phyloP scores from a whole-genome alignment of 1,284 basidiomycete genomes.

The Heliocybe sulcata region DNA sequence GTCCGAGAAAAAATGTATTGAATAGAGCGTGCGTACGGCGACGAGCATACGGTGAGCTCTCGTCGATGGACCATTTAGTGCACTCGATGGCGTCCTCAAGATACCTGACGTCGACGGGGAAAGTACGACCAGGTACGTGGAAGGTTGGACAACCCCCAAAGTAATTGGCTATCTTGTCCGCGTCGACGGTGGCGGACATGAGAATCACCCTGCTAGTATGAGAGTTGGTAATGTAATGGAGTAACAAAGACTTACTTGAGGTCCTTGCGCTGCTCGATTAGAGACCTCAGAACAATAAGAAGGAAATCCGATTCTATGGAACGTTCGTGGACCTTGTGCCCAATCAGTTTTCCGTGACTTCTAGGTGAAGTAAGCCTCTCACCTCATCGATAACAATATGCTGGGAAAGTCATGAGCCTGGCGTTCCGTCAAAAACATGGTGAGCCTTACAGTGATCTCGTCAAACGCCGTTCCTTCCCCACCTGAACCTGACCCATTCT shows the following conservation, averaged over 20 bases:
- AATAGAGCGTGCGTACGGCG: conserved; percentile 40
- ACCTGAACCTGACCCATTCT: conserved; percentile 61
- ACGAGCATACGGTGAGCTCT: conserved; percentile 81
- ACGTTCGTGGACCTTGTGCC: conserved; percentile 72
- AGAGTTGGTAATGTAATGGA: background rate
- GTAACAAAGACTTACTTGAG: conserved; percentile 54
- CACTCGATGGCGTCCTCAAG: conserved; percentile 92
- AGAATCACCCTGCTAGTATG: conserved; percentile 66
- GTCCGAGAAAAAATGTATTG: conserved; percentile 5
- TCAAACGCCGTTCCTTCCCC: conserved; percentile 80
- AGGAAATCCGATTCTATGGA: conserved; percentile 98
- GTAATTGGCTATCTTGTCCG: conserved; percentile 89
- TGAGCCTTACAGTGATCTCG: conserved; percentile 74
- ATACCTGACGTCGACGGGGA: conserved; percentile 85
- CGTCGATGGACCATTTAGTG: conserved; percentile 80
- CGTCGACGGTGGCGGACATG: conserved; percentile 97
- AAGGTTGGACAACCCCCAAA: conserved; percentile 89
- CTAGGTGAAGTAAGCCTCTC: conserved; percentile 8
- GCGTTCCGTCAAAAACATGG: background rate
- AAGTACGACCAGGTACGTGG: conserved; percentile 93
- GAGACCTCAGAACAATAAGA: conserved; percentile 89
- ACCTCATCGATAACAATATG: conserved; percentile 90
- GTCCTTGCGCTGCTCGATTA: conserved; percentile 74
- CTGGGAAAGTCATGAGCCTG: conserved; percentile 24
- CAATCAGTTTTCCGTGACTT: background rate